Percentiles rank a stretch among this genome's conserved stretches.
Conservation (phyloP, 2,329 filamentous ascomycete species). For the Colletotrichum navitas region DNA sequence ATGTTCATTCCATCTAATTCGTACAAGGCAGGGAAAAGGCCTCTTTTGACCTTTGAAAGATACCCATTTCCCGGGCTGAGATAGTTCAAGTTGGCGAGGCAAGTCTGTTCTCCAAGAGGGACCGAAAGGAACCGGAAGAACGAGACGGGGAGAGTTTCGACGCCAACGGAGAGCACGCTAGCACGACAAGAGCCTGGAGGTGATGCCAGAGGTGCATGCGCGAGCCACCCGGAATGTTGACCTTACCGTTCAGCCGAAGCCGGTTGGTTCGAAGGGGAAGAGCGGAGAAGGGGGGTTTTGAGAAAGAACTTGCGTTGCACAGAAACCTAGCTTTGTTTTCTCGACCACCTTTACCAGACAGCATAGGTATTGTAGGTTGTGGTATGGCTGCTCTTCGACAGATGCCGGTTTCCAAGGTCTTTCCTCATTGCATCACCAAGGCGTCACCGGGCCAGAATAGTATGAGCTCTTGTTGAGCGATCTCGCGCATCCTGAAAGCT, state of each 20-base stretch:
- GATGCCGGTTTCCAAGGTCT: neutral
- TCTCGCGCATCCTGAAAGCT: neutral
- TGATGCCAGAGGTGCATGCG: too few relatives aligned
- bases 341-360: neutral
- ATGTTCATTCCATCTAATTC: conserved; percentile 18
- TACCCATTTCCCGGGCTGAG: conserved; percentile 19
- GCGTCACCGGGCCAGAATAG: neutral
- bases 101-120: conserved; percentile 26
- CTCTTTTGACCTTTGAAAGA: conserved; percentile 21
- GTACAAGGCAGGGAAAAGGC: neutral
- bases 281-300: neutral
- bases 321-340: neutral
- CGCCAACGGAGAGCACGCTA: neutral
- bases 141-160: neutral
- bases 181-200: conserved; percentile 17
- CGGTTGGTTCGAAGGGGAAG: conserved; percentile 11
- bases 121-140: conserved; percentile 9
- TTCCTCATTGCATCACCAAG: conserved; percentile 21
- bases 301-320: neutral
- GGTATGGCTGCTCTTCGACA: neutral
- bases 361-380: neutral
- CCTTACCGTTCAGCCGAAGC: conserved; percentile 21
- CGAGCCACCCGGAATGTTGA: neutral
- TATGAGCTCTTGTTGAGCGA: neutral
- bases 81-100: conserved; percentile 29